phyloP scores from a whole-genome alignment of 75 land plant genomes.

The Larix kaempferi region DNA sequence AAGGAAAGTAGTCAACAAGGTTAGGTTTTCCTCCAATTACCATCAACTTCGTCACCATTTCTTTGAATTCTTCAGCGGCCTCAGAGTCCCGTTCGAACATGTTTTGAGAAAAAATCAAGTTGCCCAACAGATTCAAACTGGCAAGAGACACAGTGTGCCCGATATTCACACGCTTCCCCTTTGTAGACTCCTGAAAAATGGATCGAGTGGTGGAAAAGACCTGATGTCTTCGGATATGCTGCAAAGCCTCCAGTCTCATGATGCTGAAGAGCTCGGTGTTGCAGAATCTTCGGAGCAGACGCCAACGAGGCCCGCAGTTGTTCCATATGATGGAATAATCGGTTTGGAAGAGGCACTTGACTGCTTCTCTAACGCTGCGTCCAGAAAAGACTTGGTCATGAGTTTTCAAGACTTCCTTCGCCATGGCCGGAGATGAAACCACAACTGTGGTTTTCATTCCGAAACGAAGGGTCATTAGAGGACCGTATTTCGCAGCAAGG shows the following conservation, averaged over 20 bases:
- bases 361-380: slow-evolving; percentile 21
- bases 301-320: slow-evolving; percentile 30
- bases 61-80: slow-evolving; percentile 39
- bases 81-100: slow-evolving; percentile 15
- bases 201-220: slow-evolving; percentile 20
- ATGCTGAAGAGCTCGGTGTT: slow-evolving; percentile 34
- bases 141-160: slow-evolving; percentile 10
- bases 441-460: too few species aligned
- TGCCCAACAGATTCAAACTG: slow-evolving; percentile 15
- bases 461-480: too few species aligned
- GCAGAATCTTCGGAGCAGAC: slow-evolving; percentile 29
- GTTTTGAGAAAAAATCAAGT: slow-evolving; percentile 18
- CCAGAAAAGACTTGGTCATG: slow-evolving; percentile 20
- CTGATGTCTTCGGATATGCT: slow-evolving; percentile 22
- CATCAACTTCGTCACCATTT: slow-evolving; percentile 41
- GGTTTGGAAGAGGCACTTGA: slow-evolving; percentile 17
- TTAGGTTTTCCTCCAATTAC: slow-evolving; percentile 41
- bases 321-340: slow-evolving; percentile 14
- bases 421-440: slow-evolving; percentile 3
- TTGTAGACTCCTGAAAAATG: slow-evolving; percentile 10
- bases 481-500: too few species aligned
- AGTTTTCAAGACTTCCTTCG: slow-evolving; percentile 17
- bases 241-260: slow-evolving; percentile 20
- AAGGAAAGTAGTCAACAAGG: slow-evolving; percentile 37
- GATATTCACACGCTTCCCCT: slow-evolving; percentile 14